phyloP scores from a whole-genome alignment of 805 yeast species.

The Yarrowia sp. region DNA sequence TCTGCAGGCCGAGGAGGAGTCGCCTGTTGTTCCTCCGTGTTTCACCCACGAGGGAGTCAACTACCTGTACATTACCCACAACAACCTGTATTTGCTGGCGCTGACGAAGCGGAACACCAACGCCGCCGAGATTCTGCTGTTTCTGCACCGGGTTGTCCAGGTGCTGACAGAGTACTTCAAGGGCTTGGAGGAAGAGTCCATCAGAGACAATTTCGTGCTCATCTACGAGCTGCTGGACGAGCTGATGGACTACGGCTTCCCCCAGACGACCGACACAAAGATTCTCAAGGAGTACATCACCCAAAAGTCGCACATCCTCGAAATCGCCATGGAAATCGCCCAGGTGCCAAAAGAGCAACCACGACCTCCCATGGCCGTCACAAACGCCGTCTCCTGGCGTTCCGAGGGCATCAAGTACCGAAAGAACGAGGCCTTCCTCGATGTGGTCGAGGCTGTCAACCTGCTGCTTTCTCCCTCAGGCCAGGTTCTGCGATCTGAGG shows the following conservation, averaged over 20 bases:
- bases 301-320: constrained; percentile 48
- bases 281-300: constrained; percentile 76
- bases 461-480: constrained; percentile 63
- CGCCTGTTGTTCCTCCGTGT: constrained; percentile 46
- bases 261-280: constrained; percentile 78
- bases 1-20: constrained; percentile 45
- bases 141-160: constrained; percentile 49
- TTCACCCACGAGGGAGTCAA: constrained; percentile 49
- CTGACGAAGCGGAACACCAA: constrained; percentile 43
- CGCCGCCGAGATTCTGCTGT: constrained; percentile 57
- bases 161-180: constrained; percentile 49
- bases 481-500: constrained; percentile 61
- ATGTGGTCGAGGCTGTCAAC: constrained; percentile 72
- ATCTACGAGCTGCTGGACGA: constrained; percentile 85
- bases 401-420: constrained; percentile 84
- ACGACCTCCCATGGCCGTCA: constrained; percentile 69
- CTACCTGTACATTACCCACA: constrained; percentile 53
- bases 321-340: constrained; percentile 30
- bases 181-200: constrained; percentile 53
- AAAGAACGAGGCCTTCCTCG: constrained; percentile 87
- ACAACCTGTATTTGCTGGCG: constrained; percentile 46
- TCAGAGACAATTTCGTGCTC: constrained; percentile 69
- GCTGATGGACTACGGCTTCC: constrained; percentile 84
- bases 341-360: constrained; percentile 30
- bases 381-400: constrained; percentile 84